phyloP scores from a whole-genome alignment of 176 grass and related monocot genomes.

The Aegilops sharonensis region DNA sequence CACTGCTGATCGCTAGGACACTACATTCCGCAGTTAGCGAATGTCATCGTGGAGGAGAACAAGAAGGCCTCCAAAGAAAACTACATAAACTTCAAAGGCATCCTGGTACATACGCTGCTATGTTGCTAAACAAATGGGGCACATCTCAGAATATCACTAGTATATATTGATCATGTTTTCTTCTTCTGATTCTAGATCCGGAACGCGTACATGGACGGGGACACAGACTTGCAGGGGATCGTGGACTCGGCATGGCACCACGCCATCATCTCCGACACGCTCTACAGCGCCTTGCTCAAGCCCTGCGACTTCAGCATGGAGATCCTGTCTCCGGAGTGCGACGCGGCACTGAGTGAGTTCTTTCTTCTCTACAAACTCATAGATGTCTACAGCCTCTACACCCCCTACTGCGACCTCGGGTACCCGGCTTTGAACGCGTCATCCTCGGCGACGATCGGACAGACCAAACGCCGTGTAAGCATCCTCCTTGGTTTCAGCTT shows the following conservation, averaged over 20 bases:
- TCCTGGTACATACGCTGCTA: conserved; percentile 22
- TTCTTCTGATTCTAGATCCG: conserved; percentile 7
- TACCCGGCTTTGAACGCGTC: conserved; percentile 38
- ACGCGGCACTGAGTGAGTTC: conserved; percentile 11
- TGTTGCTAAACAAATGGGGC: too few species aligned
- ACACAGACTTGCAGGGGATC: conserved; percentile 42
- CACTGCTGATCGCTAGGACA: conserved; percentile 28
- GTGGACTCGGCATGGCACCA: conserved; percentile 55
- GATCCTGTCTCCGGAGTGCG: conserved; percentile 13
- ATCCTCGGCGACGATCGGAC: neutral
- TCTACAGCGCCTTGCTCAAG: conserved; percentile 39
- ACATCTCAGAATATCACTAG: too few species aligned
- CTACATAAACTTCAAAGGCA: conserved; percentile 53
- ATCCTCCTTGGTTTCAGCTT: neutral
- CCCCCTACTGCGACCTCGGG: conserved; percentile 26
- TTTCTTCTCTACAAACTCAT: conserved; percentile 34
- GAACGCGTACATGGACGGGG: conserved; percentile 54
- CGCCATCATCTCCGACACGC: conserved; percentile 51
- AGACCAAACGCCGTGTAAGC: conserved; percentile 27
- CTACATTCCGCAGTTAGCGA: conserved; percentile 52
- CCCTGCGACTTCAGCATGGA: conserved; percentile 44
- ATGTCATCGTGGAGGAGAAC: conserved; percentile 51
- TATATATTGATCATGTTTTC: too few species aligned
- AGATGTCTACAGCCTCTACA: conserved; percentile 63
- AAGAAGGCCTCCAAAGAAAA: conserved; percentile 25